Percentiles rank a stretch among this genome's conserved stretches.
Evolutionary conservation across 257 asterid species (phyloP).

Genomic region (Anisodus acutangulus): DNA sequence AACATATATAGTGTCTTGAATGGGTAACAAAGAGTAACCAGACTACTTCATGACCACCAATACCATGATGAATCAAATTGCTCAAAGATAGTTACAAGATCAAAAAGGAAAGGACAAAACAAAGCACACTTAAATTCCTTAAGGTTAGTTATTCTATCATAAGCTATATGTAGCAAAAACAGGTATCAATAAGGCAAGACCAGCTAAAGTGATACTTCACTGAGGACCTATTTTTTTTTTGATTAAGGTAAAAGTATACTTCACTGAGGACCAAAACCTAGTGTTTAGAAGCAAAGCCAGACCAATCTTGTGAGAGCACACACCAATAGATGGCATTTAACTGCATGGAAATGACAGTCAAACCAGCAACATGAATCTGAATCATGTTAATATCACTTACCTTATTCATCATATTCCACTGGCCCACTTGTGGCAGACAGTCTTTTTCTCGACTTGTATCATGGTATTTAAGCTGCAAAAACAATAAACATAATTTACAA

Average conservation of each 20-base stretch:
- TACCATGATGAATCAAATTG: slow-evolving; percentile 12
- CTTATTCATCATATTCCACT: slow-evolving; percentile 99
- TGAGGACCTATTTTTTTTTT: background rate
- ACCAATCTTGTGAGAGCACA: background rate
- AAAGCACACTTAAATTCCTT: background rate
- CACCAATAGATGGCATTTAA: slow-evolving; percentile 13
- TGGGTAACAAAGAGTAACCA: background rate
- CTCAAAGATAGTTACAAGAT: background rate
- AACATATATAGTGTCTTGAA: background rate
- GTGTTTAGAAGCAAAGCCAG: background rate
- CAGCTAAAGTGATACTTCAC: background rate
- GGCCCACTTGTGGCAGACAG: slow-evolving; percentile 94
- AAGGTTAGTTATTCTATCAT: background rate
- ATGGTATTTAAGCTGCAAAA: slow-evolving; percentile 84
- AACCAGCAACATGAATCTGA: background rate
- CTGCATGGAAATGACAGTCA: background rate
- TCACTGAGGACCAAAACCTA: background rate
- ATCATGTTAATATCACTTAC: slow-evolving; percentile 39
- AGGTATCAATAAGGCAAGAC: slow-evolving; percentile 4
- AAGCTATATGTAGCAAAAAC: background rate
- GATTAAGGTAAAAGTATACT: no score
- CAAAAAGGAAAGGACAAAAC: background rate
- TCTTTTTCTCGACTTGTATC: slow-evolving; percentile 96
- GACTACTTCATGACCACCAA: slow-evolving; percentile 4
- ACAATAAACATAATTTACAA: slow-evolving; percentile 2